Evolutionary conservation across 768 basidiomycete species (phyloP), one percentile per base, ranked within the genome.

Genomic region (Mycena olivaceomarginata): DNA sequence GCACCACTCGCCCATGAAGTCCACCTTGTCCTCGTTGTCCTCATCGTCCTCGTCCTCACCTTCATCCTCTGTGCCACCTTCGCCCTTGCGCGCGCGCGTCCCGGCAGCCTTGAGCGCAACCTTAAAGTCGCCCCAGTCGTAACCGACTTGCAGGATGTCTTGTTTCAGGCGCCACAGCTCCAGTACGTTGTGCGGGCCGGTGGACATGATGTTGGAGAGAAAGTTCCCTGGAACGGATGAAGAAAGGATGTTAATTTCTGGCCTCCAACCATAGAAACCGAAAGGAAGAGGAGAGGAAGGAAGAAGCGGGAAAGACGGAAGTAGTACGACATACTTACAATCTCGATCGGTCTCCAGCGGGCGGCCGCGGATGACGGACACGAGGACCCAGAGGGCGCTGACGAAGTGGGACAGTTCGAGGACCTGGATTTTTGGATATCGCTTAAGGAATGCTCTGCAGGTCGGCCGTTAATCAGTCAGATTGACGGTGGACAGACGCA

Each of bases 341-440:
- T 75, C 69, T 7, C 53, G 62, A 40, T 75, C 69, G 43, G 63
- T 59, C 20, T 66, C 74, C 37, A 46, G 56, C 68, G 68, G 43
- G 31, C 64, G 68, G 40, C 74, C 74, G 56, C 74, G 69, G 63
- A 75, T 75, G 62, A 67, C 68, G 43, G 25, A 64, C 2, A 70
- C 69, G 69, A 75, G 74, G 5, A 40, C 56, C 68, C 62, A 75
- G 31, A 75, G 56, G 39, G 62, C 68, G 10, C 7, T 56, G 43
- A 67, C 74, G 11, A 75, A 70, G 64, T 75, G 68, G 18, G 74
- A 56, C 31, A 75, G 68, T 56, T 75, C 74, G 63, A 75, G 74
- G 69, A 75, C 25, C 13, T 75, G 69, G 74, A 75, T 56, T 43
- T n/a, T 40, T 9, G 69, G 62, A 45, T 64, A 75, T 13, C 74